Percentiles rank a stretch among this genome's conserved stretches.
Conservation (phyloP, 345 rosid genomes). For the Citrus hindsii region DNA sequence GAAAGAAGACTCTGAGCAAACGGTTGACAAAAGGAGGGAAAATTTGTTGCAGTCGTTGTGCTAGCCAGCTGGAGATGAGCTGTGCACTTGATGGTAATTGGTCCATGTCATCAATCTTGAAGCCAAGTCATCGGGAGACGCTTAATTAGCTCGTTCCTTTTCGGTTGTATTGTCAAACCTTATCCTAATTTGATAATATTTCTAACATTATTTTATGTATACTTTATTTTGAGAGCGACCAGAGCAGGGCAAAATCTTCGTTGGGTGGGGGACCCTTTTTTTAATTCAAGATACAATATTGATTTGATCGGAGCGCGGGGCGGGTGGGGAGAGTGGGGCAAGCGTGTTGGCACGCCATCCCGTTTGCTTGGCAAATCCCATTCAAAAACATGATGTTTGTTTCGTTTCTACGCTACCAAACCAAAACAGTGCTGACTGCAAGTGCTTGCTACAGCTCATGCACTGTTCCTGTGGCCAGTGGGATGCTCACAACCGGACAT, state of each 20-base stretch:
- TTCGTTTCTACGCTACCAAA: conserved; percentile 26
- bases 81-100: no score
- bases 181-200: neutral
- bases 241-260: neutral
- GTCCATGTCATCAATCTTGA: no score
- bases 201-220: no score
- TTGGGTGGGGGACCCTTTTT: neutral
- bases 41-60: no score
- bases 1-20: no score
- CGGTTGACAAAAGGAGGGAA: no score
- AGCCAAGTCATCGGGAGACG: no score
- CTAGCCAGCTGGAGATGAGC: no score
- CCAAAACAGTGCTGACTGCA: no score
- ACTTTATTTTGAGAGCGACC: neutral
- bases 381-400: conserved; percentile 13
- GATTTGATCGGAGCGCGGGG: conserved; percentile 11
- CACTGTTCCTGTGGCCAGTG: neutral
- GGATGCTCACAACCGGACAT: neutral
- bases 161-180: conserved; percentile 15
- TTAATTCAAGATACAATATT: neutral
- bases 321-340: neutral
- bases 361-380: neutral
- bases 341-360: conserved; percentile 20
- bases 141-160: neutral
- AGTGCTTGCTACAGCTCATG: neutral